Conservation (phyloP, 2,329 filamentous ascomycete species). For the Fusarium armeniacum region DNA sequence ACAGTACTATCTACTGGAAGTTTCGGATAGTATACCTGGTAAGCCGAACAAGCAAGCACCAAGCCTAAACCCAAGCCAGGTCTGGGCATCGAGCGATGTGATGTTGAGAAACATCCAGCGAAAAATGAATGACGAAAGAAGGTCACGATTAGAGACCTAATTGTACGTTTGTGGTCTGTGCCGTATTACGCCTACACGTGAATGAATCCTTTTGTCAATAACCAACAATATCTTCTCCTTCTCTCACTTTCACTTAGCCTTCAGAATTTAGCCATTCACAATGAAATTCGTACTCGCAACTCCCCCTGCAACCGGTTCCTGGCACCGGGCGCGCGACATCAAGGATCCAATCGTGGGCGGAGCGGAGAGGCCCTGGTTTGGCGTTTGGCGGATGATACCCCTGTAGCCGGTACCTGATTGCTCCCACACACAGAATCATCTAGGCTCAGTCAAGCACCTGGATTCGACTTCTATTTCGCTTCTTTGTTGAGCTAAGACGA, state of each 20-base stretch:
- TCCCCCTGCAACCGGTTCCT: slow-evolving; percentile 44
- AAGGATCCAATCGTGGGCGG: slow-evolving; percentile 31
- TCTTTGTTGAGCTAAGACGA: slow-evolving; percentile 37
- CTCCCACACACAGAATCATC: slow-evolving; percentile 37
- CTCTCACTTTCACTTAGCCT: background rate
- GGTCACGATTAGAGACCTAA: slow-evolving; percentile 10
- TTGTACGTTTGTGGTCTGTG: background rate
- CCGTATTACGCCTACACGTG: background rate
- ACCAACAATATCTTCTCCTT: background rate
- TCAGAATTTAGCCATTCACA: background rate
- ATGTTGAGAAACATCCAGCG: slow-evolving; percentile 5
- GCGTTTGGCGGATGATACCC: slow-evolving; percentile 44
- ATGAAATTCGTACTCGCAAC: slow-evolving; percentile 37
- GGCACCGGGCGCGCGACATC: slow-evolving; percentile 40
- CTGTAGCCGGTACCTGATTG: slow-evolving; percentile 50
- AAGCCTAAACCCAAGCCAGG: background rate
- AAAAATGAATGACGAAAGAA: slow-evolving; percentile 8
- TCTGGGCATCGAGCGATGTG: slow-evolving; percentile 14
- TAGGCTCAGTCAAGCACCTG: slow-evolving; percentile 30
- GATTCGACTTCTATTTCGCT: slow-evolving; percentile 41
- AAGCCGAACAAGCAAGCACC: slow-evolving; percentile 19
- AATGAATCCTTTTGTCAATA: slow-evolving; percentile 8
- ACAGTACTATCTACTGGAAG: background rate
- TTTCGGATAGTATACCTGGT: slow-evolving; percentile 14
- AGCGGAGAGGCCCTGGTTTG: slow-evolving; percentile 45